Evolutionary conservation across 371 early-diverging fungal genomes (phyloP).

Genomic region (Apophysomyces elegans): DNA sequence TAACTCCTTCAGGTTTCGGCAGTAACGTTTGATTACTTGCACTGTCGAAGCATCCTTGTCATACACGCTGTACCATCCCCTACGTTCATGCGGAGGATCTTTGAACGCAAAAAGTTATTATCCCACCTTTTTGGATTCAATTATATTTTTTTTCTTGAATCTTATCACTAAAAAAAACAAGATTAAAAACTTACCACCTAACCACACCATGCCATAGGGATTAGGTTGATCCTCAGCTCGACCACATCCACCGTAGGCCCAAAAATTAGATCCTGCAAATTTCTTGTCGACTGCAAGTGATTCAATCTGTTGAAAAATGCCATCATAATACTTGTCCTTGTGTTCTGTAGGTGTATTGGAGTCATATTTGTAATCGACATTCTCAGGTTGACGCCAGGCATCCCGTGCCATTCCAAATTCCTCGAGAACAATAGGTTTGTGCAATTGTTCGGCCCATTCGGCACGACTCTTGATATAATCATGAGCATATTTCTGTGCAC

Average conservation of each 20-base stretch:
- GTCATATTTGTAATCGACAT: conserved; percentile 40
- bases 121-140: no score
- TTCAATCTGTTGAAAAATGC: conserved; percentile 40
- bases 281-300: conserved; percentile 24
- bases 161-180: neutral
- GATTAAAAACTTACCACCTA: conserved; percentile 39
- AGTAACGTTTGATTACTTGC: conserved; percentile 26
- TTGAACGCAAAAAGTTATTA: neutral
- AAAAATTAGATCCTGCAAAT: conserved; percentile 41
- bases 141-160: no score
- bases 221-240: conserved; percentile 41
- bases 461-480: conserved; percentile 31
- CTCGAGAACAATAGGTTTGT: conserved; percentile 59
- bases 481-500: conserved; percentile 35
- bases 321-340: conserved; percentile 50
- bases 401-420: conserved; percentile 67
- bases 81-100: conserved; percentile 54
- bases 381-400: conserved; percentile 37
- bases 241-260: conserved; percentile 53
- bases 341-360: conserved; percentile 49
- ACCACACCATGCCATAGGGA: conserved; percentile 39
- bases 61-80: conserved; percentile 55
- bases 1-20: conserved; percentile 10
- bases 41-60: conserved; percentile 38
- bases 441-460: conserved; percentile 44